Evolutionary conservation across 2,329 filamentous ascomycete genomes (phyloP), one percentile per base, ranked within the genome.

Genomic region (Penicillium janthinellum): DNA sequence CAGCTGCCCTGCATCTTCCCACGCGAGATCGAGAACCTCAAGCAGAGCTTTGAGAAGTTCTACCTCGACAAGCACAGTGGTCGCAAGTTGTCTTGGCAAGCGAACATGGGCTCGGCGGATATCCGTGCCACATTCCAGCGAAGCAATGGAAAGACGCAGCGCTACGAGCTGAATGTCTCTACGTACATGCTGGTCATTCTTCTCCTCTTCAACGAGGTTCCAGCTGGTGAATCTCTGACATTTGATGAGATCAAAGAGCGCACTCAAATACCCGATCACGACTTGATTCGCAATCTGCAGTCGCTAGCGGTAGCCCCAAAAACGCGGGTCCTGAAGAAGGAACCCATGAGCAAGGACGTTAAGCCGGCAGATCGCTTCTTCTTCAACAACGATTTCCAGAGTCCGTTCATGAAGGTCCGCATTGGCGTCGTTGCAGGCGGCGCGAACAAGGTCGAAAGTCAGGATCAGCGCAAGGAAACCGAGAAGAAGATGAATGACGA

Each of bases 101-200:
- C 83, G 8, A 84, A 84, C 64, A 87, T 89, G 84, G 94, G 94
- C 28, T 93, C 87, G 49, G 94, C 93, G 1, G 95, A 98, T 71
- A 84, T 99, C 67, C 88, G 89, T 59, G 95, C 91, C 62, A 87
- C 41, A 88, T 99, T 77, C 88, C 89, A 37, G 84, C 86, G 70
- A 81, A 90, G 72, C 1, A 84, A 86, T 41, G 89, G 90, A 37
- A 92, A 92, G 69, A 85, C 87, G 12, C 86, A 88, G 37, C 88
- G 89, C 38, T 94, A 98, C 71, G 95, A 99, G 69, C 81, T 99
- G 57, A 96, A 92, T 62, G 92, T 96, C 20, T 90, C 92, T 1
- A 98, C 95, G 0, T 95, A 95, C 73, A 92, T 88, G 68, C 96
- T 98, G 91, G 80, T 97, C 20, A 88, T 98, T 25, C 78, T 99